A percentile compares a stretch with the other conserved stretches of the same genome.
Evolutionary conservation across 164 flowering plant genomes (phyloP).

Genomic region (Kalanchoe fedtschenkoi): DNA sequence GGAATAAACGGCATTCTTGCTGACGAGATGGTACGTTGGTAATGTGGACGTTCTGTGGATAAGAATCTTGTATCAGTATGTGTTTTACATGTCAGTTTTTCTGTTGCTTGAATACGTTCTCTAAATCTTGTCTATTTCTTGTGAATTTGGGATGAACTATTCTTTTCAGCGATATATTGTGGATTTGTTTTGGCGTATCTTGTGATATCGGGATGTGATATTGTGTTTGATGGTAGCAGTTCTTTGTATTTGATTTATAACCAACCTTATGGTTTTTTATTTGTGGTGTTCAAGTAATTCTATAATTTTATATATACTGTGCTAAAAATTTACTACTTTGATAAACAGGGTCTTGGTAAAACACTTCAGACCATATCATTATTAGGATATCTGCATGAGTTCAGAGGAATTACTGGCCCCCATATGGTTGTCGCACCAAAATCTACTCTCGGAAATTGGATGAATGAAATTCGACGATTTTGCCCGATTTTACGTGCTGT

Average conservation of each 20-base stretch:
- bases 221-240: neutral
- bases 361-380: slow-evolving; percentile 94
- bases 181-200: too few species aligned
- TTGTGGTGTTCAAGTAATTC: too few species aligned
- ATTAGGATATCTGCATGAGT: slow-evolving; percentile 89
- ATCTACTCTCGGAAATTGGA: slow-evolving; percentile 99
- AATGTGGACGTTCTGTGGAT: neutral
- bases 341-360: slow-evolving; percentile 86
- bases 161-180: too few species aligned
- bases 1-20: slow-evolving; percentile 99
- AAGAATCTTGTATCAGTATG: neutral
- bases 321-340: neutral
- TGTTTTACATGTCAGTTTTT: too few species aligned
- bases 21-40: slow-evolving; percentile 79
- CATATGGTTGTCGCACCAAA: slow-evolving; percentile 99
- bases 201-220: neutral
- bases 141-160: neutral
- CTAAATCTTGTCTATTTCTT: neutral
- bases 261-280: neutral
- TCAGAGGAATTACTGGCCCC: slow-evolving; percentile 93
- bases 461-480: slow-evolving; percentile 91
- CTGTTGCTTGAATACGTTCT: neutral
- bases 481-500: slow-evolving; percentile 89
- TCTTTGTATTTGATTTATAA: neutral
- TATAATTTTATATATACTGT: neutral